Evolutionary conservation across 352 stramenopile genomes (phyloP).

Genomic region (Phytophthora tubulina): DNA sequence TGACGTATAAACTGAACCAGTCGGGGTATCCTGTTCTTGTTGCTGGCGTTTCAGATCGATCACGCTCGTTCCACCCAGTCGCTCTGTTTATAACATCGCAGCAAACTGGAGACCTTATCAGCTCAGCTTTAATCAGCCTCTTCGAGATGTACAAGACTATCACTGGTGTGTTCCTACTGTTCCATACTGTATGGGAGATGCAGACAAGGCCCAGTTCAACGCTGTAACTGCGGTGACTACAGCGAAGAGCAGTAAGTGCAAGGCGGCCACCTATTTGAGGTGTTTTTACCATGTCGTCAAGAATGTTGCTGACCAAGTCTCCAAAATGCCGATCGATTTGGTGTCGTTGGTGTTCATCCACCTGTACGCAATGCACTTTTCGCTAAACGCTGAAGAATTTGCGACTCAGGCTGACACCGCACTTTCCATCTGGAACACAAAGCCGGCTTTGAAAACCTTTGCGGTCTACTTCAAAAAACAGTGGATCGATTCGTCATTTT

Average conservation of each 20-base stretch:
- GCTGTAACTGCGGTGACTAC: too few relatives aligned
- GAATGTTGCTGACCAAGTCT: not conserved
- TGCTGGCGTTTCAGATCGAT: not conserved
- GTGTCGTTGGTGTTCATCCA: constrained; percentile 6
- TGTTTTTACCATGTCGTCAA: constrained; percentile 4
- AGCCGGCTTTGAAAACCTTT: not conserved
- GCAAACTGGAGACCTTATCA: not conserved
- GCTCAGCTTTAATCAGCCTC: not conserved
- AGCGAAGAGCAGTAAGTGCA: not conserved
- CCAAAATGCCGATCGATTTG: not conserved
- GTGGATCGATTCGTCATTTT: constrained; percentile 12
- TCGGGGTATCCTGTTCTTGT: not conserved
- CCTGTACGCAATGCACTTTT: constrained; percentile 24
- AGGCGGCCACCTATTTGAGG: not conserved
- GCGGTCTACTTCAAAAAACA: constrained; percentile 17
- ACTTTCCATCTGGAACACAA: not conserved
- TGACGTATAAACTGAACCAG: not conserved
- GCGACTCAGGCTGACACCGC: not conserved
- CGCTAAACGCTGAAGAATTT: not conserved
- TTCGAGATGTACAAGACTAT: not conserved
- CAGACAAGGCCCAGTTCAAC: not conserved
- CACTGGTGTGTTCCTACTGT: not conserved
- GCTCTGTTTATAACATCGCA: not conserved
- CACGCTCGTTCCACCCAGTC: not conserved
- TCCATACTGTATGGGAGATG: not conserved